phyloP scores from a whole-genome alignment of 805 yeast genomes.

The Pichia ethanolica region DNA sequence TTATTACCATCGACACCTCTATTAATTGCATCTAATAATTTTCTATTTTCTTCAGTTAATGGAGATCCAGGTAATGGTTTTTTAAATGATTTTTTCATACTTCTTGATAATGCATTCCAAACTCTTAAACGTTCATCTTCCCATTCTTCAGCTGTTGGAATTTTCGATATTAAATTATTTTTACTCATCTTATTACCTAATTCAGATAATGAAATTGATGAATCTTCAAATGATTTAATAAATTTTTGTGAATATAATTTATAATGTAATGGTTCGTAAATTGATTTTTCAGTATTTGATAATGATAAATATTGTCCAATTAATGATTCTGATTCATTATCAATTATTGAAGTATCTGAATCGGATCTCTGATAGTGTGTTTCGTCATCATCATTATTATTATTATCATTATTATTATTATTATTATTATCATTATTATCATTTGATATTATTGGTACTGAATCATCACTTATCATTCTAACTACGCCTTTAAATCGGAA shows the following conservation, averaged over 20 bases:
- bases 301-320: conserved; percentile 8
- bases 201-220: conserved; percentile 13
- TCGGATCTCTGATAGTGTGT: neutral
- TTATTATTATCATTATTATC: neutral
- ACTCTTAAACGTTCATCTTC: conserved; percentile 50
- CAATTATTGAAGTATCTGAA: conserved; percentile 6
- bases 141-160: conserved; percentile 64
- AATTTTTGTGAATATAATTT: conserved; percentile 16
- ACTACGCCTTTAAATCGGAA: conserved; percentile 67
- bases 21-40: conserved; percentile 58
- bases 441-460: conserved; percentile 15
- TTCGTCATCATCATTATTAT: neutral
- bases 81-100: conserved; percentile 56
- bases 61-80: conserved; percentile 67
- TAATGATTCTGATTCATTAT: conserved; percentile 10
- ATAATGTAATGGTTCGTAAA: conserved; percentile 12
- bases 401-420: neutral
- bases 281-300: conserved; percentile 1
- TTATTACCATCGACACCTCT: conserved; percentile 72
- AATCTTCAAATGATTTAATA: conserved; percentile 9
- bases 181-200: conserved; percentile 2
- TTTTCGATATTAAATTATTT: neutral
- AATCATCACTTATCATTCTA: conserved; percentile 32
- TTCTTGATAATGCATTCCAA: conserved; percentile 56
- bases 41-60: conserved; percentile 46